Percentiles rank a stretch among this genome's conserved stretches.
Conservation (phyloP, 2,329 filamentous ascomycete species). For the Cladosporium sp. region DNA sequence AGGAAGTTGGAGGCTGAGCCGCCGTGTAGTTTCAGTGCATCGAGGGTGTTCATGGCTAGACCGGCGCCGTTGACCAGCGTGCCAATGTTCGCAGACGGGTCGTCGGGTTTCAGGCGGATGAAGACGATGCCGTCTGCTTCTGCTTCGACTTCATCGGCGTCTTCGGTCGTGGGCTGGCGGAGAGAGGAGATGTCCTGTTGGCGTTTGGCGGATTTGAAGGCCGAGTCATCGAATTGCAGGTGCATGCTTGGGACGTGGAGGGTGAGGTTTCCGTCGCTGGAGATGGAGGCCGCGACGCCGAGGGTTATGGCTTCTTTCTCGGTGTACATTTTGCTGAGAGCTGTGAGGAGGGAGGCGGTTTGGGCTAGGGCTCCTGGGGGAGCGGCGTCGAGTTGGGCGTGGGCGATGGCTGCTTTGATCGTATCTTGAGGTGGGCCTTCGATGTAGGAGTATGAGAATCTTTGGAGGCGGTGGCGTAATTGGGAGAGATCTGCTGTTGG, state of each 20-base stretch:
- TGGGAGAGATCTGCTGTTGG: conserved; percentile 44
- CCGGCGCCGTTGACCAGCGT: conserved; percentile 87
- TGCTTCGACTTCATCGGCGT: conserved; percentile 56
- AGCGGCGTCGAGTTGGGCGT: conserved; percentile 51
- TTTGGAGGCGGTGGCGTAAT: conserved; percentile 43
- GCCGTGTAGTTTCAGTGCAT: conserved; percentile 65
- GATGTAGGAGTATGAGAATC: conserved; percentile 61
- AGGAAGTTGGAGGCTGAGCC: conserved; percentile 77
- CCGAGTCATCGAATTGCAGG: conserved; percentile 68
- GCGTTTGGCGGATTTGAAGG: conserved; percentile 58
- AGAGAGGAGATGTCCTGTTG: conserved; percentile 58
- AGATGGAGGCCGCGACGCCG: conserved; percentile 47
- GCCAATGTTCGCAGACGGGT: conserved; percentile 61
- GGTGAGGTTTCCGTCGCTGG: conserved; percentile 28
- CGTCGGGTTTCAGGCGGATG: conserved; percentile 50
- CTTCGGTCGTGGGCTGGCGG: conserved; percentile 49
- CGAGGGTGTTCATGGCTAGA: conserved; percentile 85
- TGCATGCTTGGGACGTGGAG: conserved; percentile 52
- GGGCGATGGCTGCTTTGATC: conserved; percentile 43
- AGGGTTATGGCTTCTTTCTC: conserved; percentile 63
- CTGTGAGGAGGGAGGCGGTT: conserved; percentile 49
- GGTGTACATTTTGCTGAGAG: conserved; percentile 57
- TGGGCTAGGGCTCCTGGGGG: conserved; percentile 40
- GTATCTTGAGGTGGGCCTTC: conserved; percentile 36
- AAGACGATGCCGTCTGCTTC: conserved; percentile 75